Conservation (phyloP, 2,329 filamentous ascomycete genomes). For the Fusarium brachygibbosum region DNA sequence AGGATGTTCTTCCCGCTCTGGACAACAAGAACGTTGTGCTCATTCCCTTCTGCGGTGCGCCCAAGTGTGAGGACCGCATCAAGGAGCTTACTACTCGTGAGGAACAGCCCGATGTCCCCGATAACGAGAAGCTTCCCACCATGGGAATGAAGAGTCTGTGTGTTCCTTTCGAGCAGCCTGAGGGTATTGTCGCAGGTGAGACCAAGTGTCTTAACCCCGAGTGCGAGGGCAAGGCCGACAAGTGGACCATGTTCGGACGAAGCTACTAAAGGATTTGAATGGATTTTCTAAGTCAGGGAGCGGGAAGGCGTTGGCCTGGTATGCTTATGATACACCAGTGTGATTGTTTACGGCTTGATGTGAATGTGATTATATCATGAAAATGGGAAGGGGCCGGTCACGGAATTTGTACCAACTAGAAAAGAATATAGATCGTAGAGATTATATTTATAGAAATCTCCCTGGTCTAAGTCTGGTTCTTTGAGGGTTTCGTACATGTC, state of each 20-base stretch:
- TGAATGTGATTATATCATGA: slow-evolving; percentile 48
- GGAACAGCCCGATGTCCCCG: slow-evolving; percentile 66
- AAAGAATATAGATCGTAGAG: slow-evolving; percentile 44
- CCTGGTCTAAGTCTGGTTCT: slow-evolving; percentile 24
- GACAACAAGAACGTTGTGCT: slow-evolving; percentile 93
- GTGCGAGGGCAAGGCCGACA: slow-evolving; percentile 80
- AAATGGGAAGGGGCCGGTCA: slow-evolving; percentile 37
- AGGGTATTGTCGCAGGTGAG: slow-evolving; percentile 80
- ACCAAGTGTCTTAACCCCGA: slow-evolving; percentile 95
- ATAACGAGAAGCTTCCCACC: slow-evolving; percentile 66
- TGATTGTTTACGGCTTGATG: slow-evolving; percentile 50
- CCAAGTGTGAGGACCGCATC: slow-evolving; percentile 91
- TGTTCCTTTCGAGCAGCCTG: slow-evolving; percentile 86
- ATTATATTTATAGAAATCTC: slow-evolving; percentile 33
- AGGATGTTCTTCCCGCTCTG: slow-evolving; percentile 88
- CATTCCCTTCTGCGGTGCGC: slow-evolving; percentile 87
- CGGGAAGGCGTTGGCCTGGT: slow-evolving; percentile 48
- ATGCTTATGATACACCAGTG: slow-evolving; percentile 51
- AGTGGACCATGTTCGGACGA: slow-evolving; percentile 94
- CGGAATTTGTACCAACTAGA: slow-evolving; percentile 40
- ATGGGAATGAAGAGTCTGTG: slow-evolving; percentile 79
- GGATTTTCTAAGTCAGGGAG: slow-evolving; percentile 43
- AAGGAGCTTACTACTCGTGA: slow-evolving; percentile 90
- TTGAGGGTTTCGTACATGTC: background rate
- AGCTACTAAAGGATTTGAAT: slow-evolving; percentile 64